Evolutionary conservation across 2,329 filamentous ascomycete genomes (phyloP), one percentile per base, ranked within the genome.

Genomic region (Penicillium sp.): DNA sequence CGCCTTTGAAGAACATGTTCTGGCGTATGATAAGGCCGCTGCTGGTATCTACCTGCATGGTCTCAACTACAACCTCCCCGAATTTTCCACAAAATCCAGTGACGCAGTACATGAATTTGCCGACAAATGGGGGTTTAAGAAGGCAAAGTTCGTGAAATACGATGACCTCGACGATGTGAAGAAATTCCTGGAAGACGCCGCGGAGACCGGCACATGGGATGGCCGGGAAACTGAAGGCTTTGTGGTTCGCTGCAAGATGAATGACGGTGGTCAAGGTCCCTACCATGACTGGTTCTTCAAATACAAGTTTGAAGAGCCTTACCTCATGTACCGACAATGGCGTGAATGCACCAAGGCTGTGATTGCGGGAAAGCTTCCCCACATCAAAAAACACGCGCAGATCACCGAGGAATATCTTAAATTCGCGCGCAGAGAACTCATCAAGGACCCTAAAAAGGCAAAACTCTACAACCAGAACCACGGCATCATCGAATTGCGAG

Each of bases 211-310:
- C 5, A 88, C 90, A 35, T 93, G 96, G 76, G 88, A 90, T 61
- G 93, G 93, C 10, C 89, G 93, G 53, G 93, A 98, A 65, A 93
- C 96, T 0, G 95, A 99, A 76, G 95, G 95, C 4, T 99, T 99
- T 67, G 95, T 99, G 56, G 89, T 99, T 65, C 88, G 95, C 55
- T 98, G 95, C 83, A 90, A 86, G 78, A 87, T 80, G 80, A 81
- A 71, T 52, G 68, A 76, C 48, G 78, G 79, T 0, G 77, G 75
- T 1, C 71, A 73, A 14, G 74, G 73, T 2, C 83, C 84, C 0
- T 95, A 87, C 72, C 78, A 84, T n/a, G 93, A 99, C 73, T 99
- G 95, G 95, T 99, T 99, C 77, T 99, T 99, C 87, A 99, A 99
- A 77, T 99, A 93, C 84, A 99, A 99, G 78, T 99, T 99, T 59